Evolutionary conservation across 371 early-diverging fungal genomes (phyloP), one percentile per base, ranked within the genome.

Genomic region (Blakeslea trispora): DNA sequence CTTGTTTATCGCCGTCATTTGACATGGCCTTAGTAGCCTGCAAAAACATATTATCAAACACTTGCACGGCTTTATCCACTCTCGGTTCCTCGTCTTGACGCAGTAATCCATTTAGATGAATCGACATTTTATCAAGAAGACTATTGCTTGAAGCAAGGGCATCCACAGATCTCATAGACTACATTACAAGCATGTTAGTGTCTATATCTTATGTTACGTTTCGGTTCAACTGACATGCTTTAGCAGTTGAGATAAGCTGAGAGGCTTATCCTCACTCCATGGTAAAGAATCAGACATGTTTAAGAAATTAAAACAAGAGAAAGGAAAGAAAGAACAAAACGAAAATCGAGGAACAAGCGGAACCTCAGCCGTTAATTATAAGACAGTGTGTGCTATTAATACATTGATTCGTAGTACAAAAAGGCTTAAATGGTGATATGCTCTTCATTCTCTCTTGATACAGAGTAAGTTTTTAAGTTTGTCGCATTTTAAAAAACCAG

Each of bases 1-100:
- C 71, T 45, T 74, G 73, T 52, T 69, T 77, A 54, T 77, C 78
- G 13, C 52, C 54, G 3, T 77, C 75, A 8, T 60, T 57, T 19
- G 66, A 66, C 62, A 74, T 71, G 31, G 75, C 73, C 22, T 53
- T 61, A 7, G 64, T 64, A 14, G 78, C 78, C 34, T 70, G 59
- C 17, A 51, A 42, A 48, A 77, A 77, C 46, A 77, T 59, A 23
- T 64, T 70, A 35, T 77, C 53, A 13, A 67, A 55, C 23, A 64
- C 14, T 9, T 45, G 18, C 21, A 64, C 52, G 14, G 59, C 34
- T 32, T 55, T 50, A 14, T 62, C 53, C 0, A 55, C 50, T 28
- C 49, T n/a, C 13, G 55, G 45, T 2, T 55, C 57, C 28, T 59
- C 45, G 7, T 46, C 31, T 17, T 55, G 40, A 39, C 51, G 51